These are phyloP conservation scores for Ilyonectria sp. DNA, from an alignment of 2,329 filamentous ascomycete genomes.

Conservation along the genomic window DNA sequence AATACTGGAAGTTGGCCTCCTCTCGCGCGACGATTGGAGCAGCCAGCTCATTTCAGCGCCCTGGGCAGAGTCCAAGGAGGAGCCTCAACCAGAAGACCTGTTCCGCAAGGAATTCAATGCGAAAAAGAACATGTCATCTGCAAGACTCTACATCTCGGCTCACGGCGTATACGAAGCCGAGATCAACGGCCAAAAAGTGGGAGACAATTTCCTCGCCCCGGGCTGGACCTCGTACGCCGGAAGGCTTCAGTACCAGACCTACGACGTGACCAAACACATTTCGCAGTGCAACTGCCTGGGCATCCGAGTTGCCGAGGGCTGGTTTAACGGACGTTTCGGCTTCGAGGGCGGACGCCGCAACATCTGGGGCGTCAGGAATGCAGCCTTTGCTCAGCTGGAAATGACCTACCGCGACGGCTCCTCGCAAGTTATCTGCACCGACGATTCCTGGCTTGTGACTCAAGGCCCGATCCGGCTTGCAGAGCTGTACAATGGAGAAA, in stretches of 20 bases:
- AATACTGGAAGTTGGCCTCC: slow-evolving; percentile 33
- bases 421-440: not conserved
- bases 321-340: not conserved
- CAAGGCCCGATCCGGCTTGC: not conserved
- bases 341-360: not conserved
- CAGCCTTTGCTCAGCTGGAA: not conserved
- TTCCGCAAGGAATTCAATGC: slow-evolving; percentile 35
- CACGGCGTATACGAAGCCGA: slow-evolving; percentile 63
- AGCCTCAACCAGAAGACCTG: slow-evolving; percentile 38
- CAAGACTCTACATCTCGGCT: slow-evolving; percentile 60
- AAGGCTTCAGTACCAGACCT: slow-evolving; percentile 66
- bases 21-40: slow-evolving; percentile 32
- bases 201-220: slow-evolving; percentile 61
- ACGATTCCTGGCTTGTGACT: not conserved
- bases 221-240: slow-evolving; percentile 67
- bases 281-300: not conserved
- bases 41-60: slow-evolving; percentile 37
- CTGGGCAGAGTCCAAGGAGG: slow-evolving; percentile 31
- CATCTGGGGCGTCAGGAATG: not conserved
- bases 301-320: not conserved
- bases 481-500: slow-evolving; percentile 1
- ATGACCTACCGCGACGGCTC: not conserved
- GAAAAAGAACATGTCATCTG: not conserved
- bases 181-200: slow-evolving; percentile 57
- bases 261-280: slow-evolving; percentile 59